Percentiles rank a stretch among this genome's conserved stretches.
Evolutionary conservation across 2,329 filamentous ascomycete genomes (phyloP).

Genomic region (Akanthomyces uredinophilus): DNA sequence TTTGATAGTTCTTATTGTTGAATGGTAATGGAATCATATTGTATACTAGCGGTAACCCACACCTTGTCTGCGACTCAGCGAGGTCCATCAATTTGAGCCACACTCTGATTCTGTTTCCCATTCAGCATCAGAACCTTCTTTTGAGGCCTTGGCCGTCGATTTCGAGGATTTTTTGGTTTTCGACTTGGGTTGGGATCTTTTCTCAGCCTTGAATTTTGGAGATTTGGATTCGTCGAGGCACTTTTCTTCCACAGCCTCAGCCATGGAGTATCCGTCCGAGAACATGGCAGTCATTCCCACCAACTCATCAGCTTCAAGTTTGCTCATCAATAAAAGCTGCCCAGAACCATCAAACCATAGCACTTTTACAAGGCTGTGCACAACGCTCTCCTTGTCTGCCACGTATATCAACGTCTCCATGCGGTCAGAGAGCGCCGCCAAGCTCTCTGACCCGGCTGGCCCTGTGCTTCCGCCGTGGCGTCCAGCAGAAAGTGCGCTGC

Average conservation of each 20-base stretch:
- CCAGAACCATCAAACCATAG: neutral
- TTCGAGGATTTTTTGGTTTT: neutral
- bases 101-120: neutral
- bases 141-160: neutral
- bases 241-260: neutral
- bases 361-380: neutral
- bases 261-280: neutral
- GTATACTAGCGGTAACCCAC: neutral
- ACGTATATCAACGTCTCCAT: neutral
- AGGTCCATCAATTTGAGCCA: neutral
- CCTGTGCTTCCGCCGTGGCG: neutral
- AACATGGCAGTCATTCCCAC: neutral
- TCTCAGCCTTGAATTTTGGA: no score
- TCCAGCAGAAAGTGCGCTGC: neutral
- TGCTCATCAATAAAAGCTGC: neutral
- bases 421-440: neutral
- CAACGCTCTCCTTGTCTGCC: neutral
- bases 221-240: no score
- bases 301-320: neutral
- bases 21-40: neutral
- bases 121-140: neutral
- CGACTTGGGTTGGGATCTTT: no score
- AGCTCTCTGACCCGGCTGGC: neutral
- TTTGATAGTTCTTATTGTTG: neutral
- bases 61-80: no score